phyloP scores from a whole-genome alignment of 139 green algal genomes.

The Picochlorum sp. region DNA sequence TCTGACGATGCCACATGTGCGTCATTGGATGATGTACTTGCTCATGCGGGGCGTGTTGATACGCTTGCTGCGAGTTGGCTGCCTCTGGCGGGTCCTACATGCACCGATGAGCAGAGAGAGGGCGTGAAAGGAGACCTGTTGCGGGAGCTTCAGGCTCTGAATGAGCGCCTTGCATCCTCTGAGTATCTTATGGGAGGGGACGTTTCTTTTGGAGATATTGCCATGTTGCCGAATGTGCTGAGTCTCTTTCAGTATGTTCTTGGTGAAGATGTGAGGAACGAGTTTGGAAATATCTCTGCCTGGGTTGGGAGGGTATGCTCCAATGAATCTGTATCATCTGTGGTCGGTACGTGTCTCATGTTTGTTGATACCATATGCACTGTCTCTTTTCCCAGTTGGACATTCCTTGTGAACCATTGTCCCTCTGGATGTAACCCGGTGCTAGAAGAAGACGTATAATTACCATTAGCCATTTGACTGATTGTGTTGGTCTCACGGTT shows the following conservation, averaged over 20 bases:
- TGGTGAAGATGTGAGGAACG: constrained; percentile 28
- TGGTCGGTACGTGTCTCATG: constrained; percentile 40
- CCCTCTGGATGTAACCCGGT: constrained; percentile 12
- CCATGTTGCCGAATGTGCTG: constrained; percentile 30
- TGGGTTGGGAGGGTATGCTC: constrained; percentile 32
- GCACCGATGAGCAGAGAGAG: not conserved
- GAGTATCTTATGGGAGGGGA: not conserved
- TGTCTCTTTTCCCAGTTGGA: constrained; percentile 3
- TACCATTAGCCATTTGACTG: constrained; percentile 9
- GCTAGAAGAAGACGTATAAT: constrained; percentile 6
- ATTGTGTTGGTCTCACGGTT: constrained; percentile 10
- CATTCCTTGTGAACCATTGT: not conserved
- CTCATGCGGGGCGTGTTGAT: constrained; percentile 30
- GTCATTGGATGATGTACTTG: constrained; percentile 46
- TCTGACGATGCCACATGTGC: constrained; percentile 11
- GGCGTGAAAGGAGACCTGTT: not conserved
- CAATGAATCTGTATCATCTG: constrained; percentile 27
- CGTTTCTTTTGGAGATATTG: constrained; percentile 38
- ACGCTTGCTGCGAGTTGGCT: constrained; percentile 37
- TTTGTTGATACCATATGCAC: not conserved
- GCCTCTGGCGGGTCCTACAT: not conserved
- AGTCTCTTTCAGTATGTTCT: constrained; percentile 44
- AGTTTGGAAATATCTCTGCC: constrained; percentile 2
- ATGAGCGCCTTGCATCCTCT: not conserved
- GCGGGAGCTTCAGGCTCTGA: not conserved